Evolutionary conservation across 2,329 filamentous ascomycete genomes (phyloP).

Genomic region (Fusarium sp.): DNA sequence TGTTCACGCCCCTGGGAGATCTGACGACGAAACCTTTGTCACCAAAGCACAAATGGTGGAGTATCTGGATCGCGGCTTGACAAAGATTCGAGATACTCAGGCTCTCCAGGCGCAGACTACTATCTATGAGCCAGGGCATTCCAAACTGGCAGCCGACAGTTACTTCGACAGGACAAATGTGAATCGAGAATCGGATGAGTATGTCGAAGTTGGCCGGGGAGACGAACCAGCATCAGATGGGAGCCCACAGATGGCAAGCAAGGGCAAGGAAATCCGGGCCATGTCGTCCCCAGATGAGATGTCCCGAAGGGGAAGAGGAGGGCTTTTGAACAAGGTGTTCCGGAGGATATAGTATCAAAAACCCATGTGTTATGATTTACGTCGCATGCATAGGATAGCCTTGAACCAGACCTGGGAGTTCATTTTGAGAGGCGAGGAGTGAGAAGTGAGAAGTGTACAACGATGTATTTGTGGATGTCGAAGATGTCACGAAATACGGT

Average conservation of each 20-base stretch:
- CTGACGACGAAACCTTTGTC: conserved; percentile 56
- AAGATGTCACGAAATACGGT: too few species aligned
- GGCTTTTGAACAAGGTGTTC: conserved; percentile 56
- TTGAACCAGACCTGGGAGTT: conserved; percentile 10
- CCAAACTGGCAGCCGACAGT: conserved; percentile 51
- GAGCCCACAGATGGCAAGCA: conserved; percentile 34
- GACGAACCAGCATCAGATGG: conserved; percentile 43
- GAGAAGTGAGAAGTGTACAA: too few species aligned
- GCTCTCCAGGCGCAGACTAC: conserved; percentile 30
- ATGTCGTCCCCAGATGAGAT: conserved; percentile 35
- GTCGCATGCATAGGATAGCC: conserved; percentile 6
- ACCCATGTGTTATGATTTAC: conserved; percentile 14
- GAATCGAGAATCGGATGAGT: conserved; percentile 52
- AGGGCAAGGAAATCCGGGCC: conserved; percentile 41
- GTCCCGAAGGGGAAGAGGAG: conserved; percentile 48
- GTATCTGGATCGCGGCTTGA: conserved; percentile 61
- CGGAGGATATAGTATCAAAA: conserved; percentile 43
- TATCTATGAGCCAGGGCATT: conserved; percentile 48
- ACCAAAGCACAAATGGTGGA: conserved; percentile 63
- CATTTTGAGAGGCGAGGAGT: neutral
- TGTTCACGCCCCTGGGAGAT: conserved; percentile 51
- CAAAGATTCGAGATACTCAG: conserved; percentile 57
- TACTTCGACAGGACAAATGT: conserved; percentile 47
- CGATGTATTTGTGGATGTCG: too few species aligned
- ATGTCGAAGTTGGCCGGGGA: conserved; percentile 52